phyloP scores from a whole-genome alignment of 768 basidiomycete genomes.

The Boletus barrowsii region DNA sequence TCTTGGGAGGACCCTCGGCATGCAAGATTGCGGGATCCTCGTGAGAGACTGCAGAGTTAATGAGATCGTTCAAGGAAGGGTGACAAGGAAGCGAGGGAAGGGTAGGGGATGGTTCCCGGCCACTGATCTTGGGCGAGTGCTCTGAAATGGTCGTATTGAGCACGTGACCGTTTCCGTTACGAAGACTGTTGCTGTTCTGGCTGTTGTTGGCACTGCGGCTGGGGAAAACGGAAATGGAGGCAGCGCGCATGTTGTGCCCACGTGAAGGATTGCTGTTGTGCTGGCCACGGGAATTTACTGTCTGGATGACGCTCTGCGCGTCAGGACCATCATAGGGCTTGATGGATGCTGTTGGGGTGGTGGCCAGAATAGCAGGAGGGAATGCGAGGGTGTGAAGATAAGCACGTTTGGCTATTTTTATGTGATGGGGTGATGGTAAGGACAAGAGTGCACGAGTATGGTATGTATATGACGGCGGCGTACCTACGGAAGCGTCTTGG shows the following conservation, averaged over 20 bases:
- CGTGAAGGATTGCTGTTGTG: slow-evolving; percentile 61
- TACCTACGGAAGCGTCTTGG: slow-evolving; percentile 83
- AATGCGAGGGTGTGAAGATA: slow-evolving; percentile 88
- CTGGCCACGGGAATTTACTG: slow-evolving; percentile 71
- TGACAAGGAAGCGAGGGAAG: slow-evolving; percentile 78
- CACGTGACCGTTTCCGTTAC: slow-evolving; percentile 38
- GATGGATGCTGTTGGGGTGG: slow-evolving; percentile 59
- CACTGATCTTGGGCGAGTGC: slow-evolving; percentile 39
- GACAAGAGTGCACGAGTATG: not conserved
- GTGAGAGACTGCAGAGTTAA: slow-evolving; percentile 61
- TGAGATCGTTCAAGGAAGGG: slow-evolving; percentile 81
- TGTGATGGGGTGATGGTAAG: not conserved
- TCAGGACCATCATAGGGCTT: slow-evolving; percentile 94
- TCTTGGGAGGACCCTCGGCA: slow-evolving; percentile 60
- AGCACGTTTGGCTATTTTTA: slow-evolving; percentile 26
- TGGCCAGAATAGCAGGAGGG: slow-evolving; percentile 66
- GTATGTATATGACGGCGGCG: slow-evolving; percentile 48
- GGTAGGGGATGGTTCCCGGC: slow-evolving; percentile 77
- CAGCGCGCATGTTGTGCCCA: slow-evolving; percentile 67
- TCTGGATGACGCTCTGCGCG: slow-evolving; percentile 81
- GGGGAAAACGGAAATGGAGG: slow-evolving; percentile 63
- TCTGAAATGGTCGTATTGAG: slow-evolving; percentile 48
- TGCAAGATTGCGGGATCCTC: slow-evolving; percentile 68
- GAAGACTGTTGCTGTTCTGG: slow-evolving; percentile 31
- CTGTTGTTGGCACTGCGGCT: slow-evolving; percentile 45